Conservation (phyloP, 495 filamentous ascomycete genomes). For the Talaromyces thailandensis region DNA sequence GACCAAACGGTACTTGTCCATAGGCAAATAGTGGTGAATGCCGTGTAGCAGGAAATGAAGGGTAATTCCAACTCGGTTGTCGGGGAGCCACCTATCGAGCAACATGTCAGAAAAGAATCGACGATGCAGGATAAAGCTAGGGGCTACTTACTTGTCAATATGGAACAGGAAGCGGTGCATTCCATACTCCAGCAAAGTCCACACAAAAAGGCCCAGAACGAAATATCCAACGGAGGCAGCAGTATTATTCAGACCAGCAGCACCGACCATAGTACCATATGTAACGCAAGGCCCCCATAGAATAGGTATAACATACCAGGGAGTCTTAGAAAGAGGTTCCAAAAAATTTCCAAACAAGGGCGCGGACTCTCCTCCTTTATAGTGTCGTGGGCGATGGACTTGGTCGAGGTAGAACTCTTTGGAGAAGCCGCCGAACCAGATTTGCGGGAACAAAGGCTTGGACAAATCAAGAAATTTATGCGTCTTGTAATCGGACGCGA, state of each 20-base stretch:
- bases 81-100: conserved; percentile 64
- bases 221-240: conserved; percentile 45
- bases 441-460: conserved; percentile 76
- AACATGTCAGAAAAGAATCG: conserved; percentile 1
- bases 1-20: conserved; percentile 94
- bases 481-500: conserved; percentile 60
- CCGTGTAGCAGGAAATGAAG: conserved; percentile 92
- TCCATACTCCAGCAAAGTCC: conserved; percentile 86
- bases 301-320: conserved; percentile 82
- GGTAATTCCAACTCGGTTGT: conserved; percentile 84
- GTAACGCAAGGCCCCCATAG: conserved; percentile 78
- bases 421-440: conserved; percentile 79
- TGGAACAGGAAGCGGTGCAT: conserved; percentile 94
- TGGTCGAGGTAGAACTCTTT: conserved; percentile 96
- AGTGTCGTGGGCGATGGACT: conserved; percentile 90
- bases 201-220: conserved; percentile 58
- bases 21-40: conserved; percentile 95
- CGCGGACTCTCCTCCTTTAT: conserved; percentile 83
- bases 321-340: conserved; percentile 86
- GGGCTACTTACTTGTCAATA: conserved; percentile 64
- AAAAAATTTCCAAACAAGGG: conserved; percentile 97
- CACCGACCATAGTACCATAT: conserved; percentile 65
- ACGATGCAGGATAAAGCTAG: background rate
- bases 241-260: conserved; percentile 42
- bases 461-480: conserved; percentile 93